Percentiles rank a stretch among this genome's conserved stretches.
These are phyloP conservation scores for Aspergillus nidulans DNA, from an alignment of 495 filamentous ascomycete genomes.

Conservation along the genomic window DNA sequence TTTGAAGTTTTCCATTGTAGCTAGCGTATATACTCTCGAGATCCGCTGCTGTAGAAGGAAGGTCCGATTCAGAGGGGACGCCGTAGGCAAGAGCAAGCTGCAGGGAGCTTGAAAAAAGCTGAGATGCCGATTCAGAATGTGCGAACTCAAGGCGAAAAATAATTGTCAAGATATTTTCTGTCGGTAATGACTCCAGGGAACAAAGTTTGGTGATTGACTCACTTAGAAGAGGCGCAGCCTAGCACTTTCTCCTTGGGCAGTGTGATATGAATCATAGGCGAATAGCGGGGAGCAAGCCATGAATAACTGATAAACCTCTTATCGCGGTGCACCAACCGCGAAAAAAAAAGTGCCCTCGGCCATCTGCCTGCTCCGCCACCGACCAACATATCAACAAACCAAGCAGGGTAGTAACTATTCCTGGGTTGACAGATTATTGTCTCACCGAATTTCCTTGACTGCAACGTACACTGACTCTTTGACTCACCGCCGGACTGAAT, in stretches of 20 bases:
- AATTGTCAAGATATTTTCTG: not conserved
- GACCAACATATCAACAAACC: not conserved
- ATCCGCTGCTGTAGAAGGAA: not conserved
- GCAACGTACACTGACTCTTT: not conserved
- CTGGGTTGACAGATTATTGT: not conserved
- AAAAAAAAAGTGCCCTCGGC: conserved; percentile 1
- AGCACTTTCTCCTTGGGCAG: conserved; percentile 1
- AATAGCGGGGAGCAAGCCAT: not conserved
- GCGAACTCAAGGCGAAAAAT: not conserved
- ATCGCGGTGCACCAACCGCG: conserved; percentile 16
- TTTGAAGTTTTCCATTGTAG: conserved; percentile 4
- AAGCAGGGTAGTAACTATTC: not conserved
- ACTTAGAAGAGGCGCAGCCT: not conserved
- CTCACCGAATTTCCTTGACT: not conserved
- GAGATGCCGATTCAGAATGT: not conserved
- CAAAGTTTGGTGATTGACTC: not conserved
- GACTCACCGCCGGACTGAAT: conserved; percentile 15
- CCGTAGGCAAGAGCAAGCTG: not conserved
- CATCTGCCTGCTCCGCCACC: conserved; percentile 6
- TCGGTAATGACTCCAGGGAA: not conserved
- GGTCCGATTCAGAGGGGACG: not conserved
- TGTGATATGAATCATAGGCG: conserved; percentile 4
- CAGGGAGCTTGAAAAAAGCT: not conserved
- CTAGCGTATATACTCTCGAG: not conserved
- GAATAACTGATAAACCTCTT: conserved; percentile 15